Conservation (phyloP, 2,329 filamentous ascomycete species). For the Phyllosticta citriasiana region DNA sequence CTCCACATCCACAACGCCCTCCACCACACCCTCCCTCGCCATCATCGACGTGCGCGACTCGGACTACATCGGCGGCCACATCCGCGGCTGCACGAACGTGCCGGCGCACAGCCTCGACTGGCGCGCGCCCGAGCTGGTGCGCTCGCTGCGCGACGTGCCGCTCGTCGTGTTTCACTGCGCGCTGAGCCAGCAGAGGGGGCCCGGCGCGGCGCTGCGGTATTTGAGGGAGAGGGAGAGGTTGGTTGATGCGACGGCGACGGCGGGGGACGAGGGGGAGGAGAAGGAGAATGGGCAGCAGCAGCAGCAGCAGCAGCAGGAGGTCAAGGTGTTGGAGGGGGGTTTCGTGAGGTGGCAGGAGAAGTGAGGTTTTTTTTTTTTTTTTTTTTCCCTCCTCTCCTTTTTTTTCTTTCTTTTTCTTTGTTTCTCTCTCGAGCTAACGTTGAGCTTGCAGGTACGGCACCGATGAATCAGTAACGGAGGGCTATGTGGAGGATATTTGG, state of each 20-base stretch:
- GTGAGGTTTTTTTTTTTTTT: conserved; percentile 25
- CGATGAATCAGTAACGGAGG: conserved; percentile 74
- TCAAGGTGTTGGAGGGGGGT: conserved; percentile 73
- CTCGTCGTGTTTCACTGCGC: conserved; percentile 92
- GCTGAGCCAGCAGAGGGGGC: conserved; percentile 81
- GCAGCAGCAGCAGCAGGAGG: conserved; percentile 45
- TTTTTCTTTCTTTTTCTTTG: background rate
- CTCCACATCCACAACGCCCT: conserved; percentile 17
- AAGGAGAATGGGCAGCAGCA: conserved; percentile 13
- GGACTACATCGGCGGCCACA: conserved; percentile 87
- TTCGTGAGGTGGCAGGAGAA: conserved; percentile 85
- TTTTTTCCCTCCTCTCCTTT: too few species aligned
- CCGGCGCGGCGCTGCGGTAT: conserved; percentile 73
- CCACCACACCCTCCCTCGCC: conserved; percentile 40
- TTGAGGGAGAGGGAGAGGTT: conserved; percentile 56
- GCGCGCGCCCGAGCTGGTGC: conserved; percentile 71
- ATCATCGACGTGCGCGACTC: conserved; percentile 85
- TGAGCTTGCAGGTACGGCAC: conserved; percentile 48
- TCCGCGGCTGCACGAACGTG: conserved; percentile 64
- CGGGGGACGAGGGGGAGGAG: conserved; percentile 14
- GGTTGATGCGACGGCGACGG: conserved; percentile 20
- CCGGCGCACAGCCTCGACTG: conserved; percentile 65
- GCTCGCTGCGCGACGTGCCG: conserved; percentile 64
- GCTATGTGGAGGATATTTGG: conserved; percentile 79
- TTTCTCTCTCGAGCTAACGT: background rate